Evolutionary conservation across 2,329 filamentous ascomycete species (phyloP), one percentile per base, ranked within the genome.

Genomic region (Seiridium cupressi): DNA sequence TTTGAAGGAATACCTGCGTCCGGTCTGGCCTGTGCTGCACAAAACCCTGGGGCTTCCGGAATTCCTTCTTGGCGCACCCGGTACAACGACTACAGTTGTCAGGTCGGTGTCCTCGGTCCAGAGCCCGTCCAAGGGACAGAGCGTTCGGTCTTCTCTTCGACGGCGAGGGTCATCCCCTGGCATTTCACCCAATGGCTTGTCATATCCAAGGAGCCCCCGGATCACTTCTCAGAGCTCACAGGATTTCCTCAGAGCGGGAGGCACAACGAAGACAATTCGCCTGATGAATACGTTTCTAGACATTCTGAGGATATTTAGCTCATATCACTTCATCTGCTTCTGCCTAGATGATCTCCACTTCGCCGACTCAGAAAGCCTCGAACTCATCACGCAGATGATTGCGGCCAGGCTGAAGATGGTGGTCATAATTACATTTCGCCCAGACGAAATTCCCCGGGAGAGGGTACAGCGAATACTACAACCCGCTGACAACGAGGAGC

Each of bases 281-380:
- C 83, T 97, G 59, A 91, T 94, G 82, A 94, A 93, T 69, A 93
- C 91, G 1, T 94, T 96, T 67, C 78, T 97, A 51, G 93, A 97
- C 66, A 89, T 97, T 8, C 75, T 97, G 55, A 86, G 91, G 57
- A 85, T 96, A 47, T 88, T 98, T 59, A 90, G 92, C 0, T 82
- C 88, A 26, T 88, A 93, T 71, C 95, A 93, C 68, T 88, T 97
- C 68, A 93, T 97, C 58, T 96, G 92, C 69, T 88, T 97, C 66
- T 93, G 89, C 67, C 77, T 97, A 35, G 94, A 97, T 69, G 94
- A 97, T 73, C 77, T 97, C 38, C 93, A 97, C 68, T 95, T 92
- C 73, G 92, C 93, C 5, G 94, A 97, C 70, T 86, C 90, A 34
- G 94, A 97, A 73, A 95, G 90, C 11, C 77, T 95, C 53, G 92